A percentile compares a stretch with the other conserved stretches of the same genome.
Evolutionary conservation across 345 rosid genomes (phyloP).

Genomic region (Citrus glauca): DNA sequence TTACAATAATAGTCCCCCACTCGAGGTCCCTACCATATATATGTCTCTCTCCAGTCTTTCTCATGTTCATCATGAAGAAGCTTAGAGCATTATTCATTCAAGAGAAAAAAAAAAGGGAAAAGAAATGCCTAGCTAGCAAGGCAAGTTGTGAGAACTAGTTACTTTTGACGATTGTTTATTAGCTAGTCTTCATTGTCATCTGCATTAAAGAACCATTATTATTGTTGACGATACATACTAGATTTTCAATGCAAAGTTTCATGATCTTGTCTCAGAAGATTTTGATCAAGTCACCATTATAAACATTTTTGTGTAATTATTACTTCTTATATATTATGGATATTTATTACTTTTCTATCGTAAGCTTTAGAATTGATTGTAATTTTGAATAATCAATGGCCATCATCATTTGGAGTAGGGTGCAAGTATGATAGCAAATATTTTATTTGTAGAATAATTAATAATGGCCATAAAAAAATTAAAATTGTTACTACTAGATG

Average conservation of each 20-base stretch:
- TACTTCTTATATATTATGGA: neutral
- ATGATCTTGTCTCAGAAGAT: neutral
- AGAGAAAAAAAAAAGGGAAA: neutral
- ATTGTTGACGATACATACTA: neutral
- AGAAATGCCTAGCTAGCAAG: neutral
- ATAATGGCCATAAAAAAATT: too few relatives aligned
- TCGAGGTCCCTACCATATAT: slow-evolving; percentile 11
- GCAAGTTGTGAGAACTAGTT: neutral
- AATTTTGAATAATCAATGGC: too few relatives aligned
- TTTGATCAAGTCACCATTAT: neutral
- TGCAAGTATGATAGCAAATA: too few relatives aligned
- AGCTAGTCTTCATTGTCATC: neutral
- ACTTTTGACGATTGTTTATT: slow-evolving; percentile 1
- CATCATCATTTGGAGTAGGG: too few relatives aligned
- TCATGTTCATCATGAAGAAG: slow-evolving; percentile 17
- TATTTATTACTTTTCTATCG: too few relatives aligned
- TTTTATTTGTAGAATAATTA: too few relatives aligned
- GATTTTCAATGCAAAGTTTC: neutral
- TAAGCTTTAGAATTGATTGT: too few relatives aligned
- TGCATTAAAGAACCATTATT: neutral
- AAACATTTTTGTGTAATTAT: neutral
- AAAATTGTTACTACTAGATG: too few relatives aligned
- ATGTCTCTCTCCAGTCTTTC: neutral
- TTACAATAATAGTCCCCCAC: slow-evolving; percentile 13
- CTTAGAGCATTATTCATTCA: neutral